Evolutionary conservation across 768 basidiomycete genomes (phyloP), one percentile per base, ranked within the genome.

Genomic region (Plicaturopsis crispa): DNA sequence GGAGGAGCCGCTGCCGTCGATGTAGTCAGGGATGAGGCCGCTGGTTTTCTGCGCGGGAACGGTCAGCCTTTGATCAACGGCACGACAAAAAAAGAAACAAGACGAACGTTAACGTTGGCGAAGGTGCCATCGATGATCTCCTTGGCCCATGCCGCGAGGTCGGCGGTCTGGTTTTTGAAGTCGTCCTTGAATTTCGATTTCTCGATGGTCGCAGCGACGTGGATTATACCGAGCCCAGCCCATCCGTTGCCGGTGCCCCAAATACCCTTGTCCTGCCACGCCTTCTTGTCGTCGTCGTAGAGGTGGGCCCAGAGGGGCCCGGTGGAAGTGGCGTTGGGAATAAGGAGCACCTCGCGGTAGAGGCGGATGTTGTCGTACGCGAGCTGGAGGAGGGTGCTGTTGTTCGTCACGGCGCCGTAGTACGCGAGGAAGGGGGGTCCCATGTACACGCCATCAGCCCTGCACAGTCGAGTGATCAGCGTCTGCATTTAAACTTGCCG

Each of bases 1-100:
- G 53, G 92, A 93, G 39, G 74, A 74, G 2, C 52, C 43, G 4
- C 48, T 40, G 23, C 54, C 55, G 31, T 49, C 45, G 24, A 67
- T 45, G 47, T 67, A 66, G 42, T 67, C 64, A 6, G 55, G 56
- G 16, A 65, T 36, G 21, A 67, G 45, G 16, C 57, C 51, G 16
- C 60, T 47, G 6, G 53, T 42, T 6, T 48, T 56, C 59, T 63
- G 40, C 7, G 17, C 19, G 17, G 6, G 20, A 41, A 22, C n/a
- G 24, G 11, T 38, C 11, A 34, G 33, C 14, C 21, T 28, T 28
- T n/a, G n/a, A n/a, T n/a, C 26, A 28, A 26, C 8, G 20, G 14
- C 21, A 14, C 1, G 36, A 13, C 7, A 17, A 4, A 18, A 8
- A 24, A 8, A 13, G 5, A 8, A 4, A 4, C 8, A 14, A 30